Base-by-base conservation (phyloP, 2,329 filamentous ascomycete genomes). In the Fusarium albosuccineum region DNA sequence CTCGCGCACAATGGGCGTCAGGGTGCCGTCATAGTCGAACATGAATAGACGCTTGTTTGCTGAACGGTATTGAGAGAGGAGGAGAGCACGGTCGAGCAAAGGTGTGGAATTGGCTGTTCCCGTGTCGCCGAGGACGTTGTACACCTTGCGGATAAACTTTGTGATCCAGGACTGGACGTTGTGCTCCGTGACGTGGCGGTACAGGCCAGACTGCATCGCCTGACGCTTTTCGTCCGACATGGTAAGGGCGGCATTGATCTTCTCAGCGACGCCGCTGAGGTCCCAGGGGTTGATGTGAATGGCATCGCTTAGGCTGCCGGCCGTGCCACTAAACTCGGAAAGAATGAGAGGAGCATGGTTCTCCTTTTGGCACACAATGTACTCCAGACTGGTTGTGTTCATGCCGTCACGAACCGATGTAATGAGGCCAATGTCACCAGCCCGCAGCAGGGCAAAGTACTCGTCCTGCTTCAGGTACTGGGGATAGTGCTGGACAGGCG, bases 211-310 rank as follows among this genome's bases (percentile, higher is more conserved):
- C 74, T 97, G 93, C 82, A 93, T 91, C 22, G 84, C 81, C 70
- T 85, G 80, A 66, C 91, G 91, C 70, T 89, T 85, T 9, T 88
- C 85, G 2, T 84, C 78, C 0, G 88, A 82, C 92, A 97, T 95
- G 27, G 87, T 91, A 61, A 98, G 84, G 5, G 94, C 95, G 54
- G 89, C 82, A 74, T 97, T 87, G 76, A 98, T 94, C 67, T 93
- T 89, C 53, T 91, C 87, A 5, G 94, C 94, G 13, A 97, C 94
- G 36, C 92, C 92, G 27, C 86, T 89, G 56, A 95, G 85, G 76
- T 97, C 94, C 93, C 94, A 98, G 2, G 95, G 95, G 80, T 98
- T 98, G 83, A 98, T 97, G 79, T 97, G 93, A 64, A 97, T 94
- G 33, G 95, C 95, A 74, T 92, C 91, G 64, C 88, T 87, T 37